Percentiles rank a stretch among this genome's conserved stretches.
Evolutionary conservation across 2,329 filamentous ascomycete genomes (phyloP).

Genomic region (Thielaviopsis musarum): DNA sequence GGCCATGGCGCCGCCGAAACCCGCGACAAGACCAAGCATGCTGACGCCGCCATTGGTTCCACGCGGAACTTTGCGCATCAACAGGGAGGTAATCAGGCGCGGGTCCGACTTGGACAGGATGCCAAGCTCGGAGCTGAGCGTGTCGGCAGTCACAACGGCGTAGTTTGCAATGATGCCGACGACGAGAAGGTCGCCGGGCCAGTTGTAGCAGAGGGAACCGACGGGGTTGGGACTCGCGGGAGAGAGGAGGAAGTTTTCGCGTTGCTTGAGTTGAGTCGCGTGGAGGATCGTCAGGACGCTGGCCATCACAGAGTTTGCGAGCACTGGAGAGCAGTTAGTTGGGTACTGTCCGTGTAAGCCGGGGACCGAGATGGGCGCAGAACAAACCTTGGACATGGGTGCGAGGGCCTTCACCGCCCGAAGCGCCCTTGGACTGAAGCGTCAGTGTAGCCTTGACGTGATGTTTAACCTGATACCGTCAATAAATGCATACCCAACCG

Average conservation of each 20-base stretch:
- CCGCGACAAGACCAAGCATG: conserved; percentile 52
- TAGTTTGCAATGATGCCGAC: conserved; percentile 66
- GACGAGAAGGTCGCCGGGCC: conserved; percentile 45
- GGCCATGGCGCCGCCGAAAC: conserved; percentile 55
- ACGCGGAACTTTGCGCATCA: conserved; percentile 60
- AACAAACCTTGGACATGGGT: conserved; percentile 59
- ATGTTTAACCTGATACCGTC: conserved; percentile 54
- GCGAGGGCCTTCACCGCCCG: conserved; percentile 65
- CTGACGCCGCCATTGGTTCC: conserved; percentile 94
- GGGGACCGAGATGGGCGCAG: too few species aligned
- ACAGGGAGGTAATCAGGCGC: conserved; percentile 69
- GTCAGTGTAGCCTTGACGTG: conserved; percentile 71
- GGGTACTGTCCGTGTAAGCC: too few species aligned
- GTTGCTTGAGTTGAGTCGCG: conserved; percentile 38
- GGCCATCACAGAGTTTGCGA: conserved; percentile 74
- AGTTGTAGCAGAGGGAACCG: conserved; percentile 37
- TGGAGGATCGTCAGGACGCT: conserved; percentile 46
- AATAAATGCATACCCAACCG: conserved; percentile 10
- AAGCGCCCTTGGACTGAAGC: conserved; percentile 52
- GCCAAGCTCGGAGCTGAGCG: conserved; percentile 86
- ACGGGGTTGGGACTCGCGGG: conserved; percentile 18
- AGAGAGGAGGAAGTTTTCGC: conserved; percentile 24
- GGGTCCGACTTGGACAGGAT: conserved; percentile 65
- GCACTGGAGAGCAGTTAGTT: conserved; percentile 29
- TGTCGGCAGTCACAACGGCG: conserved; percentile 80